Conservation (phyloP, 495 filamentous ascomycete genomes). For the Margaritispora aquatica region DNA sequence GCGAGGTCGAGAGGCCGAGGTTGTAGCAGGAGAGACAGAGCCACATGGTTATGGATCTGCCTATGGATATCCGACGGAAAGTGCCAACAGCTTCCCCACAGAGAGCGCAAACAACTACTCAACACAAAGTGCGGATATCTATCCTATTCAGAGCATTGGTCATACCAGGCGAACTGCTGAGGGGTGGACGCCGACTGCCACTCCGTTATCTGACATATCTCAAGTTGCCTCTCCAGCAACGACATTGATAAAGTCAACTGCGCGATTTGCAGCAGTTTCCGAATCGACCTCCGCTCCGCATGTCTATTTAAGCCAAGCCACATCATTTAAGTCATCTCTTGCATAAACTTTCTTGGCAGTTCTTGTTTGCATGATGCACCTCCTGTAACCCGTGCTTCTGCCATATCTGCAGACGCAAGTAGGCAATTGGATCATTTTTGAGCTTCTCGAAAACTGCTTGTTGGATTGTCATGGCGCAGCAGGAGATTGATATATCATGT, state of each 20-base stretch:
- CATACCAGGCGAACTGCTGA: conserved; percentile 6
- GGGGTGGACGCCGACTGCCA: background rate
- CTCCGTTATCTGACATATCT: background rate
- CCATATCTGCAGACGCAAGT: no score
- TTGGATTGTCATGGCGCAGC: no score
- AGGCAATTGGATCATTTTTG: no score
- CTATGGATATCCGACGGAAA: conserved; percentile 13
- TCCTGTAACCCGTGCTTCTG: no score
- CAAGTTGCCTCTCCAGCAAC: background rate
- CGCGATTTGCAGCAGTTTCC: no score
- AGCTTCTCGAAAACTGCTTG: no score
- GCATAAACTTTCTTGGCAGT: no score
- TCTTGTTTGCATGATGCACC: no score
- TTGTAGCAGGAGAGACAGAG: conserved; percentile 28
- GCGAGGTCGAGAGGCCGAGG: conserved; percentile 28
- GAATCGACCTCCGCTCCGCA: no score
- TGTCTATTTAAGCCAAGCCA: no score
- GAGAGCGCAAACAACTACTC: conserved; percentile 2
- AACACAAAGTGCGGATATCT: background rate
- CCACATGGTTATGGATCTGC: conserved; percentile 12
- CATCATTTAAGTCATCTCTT: no score
- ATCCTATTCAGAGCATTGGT: conserved; percentile 2
- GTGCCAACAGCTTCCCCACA: conserved; percentile 6
- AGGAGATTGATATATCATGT: no score
- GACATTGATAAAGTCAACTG: background rate